Conservation (phyloP, 805 yeast genomes). For the Candida sonorensis region DNA sequence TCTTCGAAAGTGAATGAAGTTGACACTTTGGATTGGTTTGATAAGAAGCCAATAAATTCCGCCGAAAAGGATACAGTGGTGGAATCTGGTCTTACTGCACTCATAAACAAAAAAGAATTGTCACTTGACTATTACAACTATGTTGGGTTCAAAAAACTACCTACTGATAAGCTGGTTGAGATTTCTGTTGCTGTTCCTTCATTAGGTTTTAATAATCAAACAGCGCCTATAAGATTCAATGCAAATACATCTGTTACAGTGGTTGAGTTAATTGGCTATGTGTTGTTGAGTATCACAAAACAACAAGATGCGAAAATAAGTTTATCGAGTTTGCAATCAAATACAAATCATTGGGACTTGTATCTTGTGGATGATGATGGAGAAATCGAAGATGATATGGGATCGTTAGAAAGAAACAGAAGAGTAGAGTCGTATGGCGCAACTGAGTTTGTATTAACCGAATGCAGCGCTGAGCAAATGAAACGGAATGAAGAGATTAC, state of each 20-base stretch:
- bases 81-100: constrained; percentile 33
- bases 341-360: constrained; percentile 69
- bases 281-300: constrained; percentile 30
- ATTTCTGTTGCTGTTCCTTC: constrained; percentile 16
- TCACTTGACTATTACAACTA: constrained; percentile 35
- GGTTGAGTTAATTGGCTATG: constrained; percentile 49
- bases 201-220: too few relatives aligned
- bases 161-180: constrained; percentile 4
- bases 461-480: constrained; percentile 43
- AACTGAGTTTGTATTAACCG: constrained; percentile 74
- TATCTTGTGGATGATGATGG: constrained; percentile 90
- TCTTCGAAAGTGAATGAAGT: neutral
- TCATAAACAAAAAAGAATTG: constrained; percentile 37
- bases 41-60: neutral
- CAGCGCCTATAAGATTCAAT: constrained; percentile 19
- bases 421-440: constrained; percentile 65
- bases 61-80: neutral
- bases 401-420: constrained; percentile 69
- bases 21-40: too few relatives aligned
- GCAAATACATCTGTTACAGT: constrained; percentile 35
- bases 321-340: constrained; percentile 18
- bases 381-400: constrained; percentile 89
- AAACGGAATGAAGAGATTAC: constrained; percentile 42
- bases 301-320: constrained; percentile 1
- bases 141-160: constrained; percentile 13